Conservation (phyloP, 2,329 filamentous ascomycete species). For the Aschersonia sp. region DNA sequence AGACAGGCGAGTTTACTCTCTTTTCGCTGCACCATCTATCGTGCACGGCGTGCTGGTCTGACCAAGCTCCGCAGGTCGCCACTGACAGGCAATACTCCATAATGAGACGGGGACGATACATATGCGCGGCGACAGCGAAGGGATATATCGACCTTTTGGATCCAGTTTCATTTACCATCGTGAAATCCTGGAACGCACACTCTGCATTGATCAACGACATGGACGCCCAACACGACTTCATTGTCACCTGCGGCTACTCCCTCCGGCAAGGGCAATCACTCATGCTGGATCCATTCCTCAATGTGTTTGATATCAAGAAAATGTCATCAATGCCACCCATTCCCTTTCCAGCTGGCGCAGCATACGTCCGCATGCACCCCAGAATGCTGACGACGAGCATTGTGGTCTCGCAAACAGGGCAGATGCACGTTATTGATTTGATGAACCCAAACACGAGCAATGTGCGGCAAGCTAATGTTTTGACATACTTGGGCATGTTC, state of each 20-base stretch:
- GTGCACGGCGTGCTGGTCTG: background rate
- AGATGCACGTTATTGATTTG: slow-evolving; percentile 90
- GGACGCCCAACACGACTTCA: slow-evolving; percentile 89
- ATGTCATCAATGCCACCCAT: slow-evolving; percentile 79
- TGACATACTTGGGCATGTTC: slow-evolving; percentile 60
- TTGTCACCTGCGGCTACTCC: slow-evolving; percentile 91
- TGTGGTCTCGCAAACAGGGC: slow-evolving; percentile 79
- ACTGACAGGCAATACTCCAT: slow-evolving; percentile 71
- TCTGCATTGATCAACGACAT: slow-evolving; percentile 85
- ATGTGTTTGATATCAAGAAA: slow-evolving; percentile 91
- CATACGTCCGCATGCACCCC: slow-evolving; percentile 92
- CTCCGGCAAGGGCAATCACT: slow-evolving; percentile 57
- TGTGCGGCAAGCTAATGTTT: slow-evolving; percentile 67
- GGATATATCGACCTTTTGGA: slow-evolving; percentile 81
- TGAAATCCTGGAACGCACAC: slow-evolving; percentile 86
- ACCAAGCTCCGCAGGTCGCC: slow-evolving; percentile 11
- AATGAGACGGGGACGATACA: slow-evolving; percentile 82
- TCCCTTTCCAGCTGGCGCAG: slow-evolving; percentile 80
- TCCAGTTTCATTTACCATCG: slow-evolving; percentile 57
- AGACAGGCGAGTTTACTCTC: slow-evolving; percentile 35
- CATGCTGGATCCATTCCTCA: slow-evolving; percentile 83
- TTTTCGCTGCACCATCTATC: background rate
- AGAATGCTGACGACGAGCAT: slow-evolving; percentile 91
- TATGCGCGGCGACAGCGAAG: slow-evolving; percentile 76
- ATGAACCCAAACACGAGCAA: slow-evolving; percentile 85